Conservation (phyloP, 75 land plant genomes). For the Pinus tabuliformis region DNA sequence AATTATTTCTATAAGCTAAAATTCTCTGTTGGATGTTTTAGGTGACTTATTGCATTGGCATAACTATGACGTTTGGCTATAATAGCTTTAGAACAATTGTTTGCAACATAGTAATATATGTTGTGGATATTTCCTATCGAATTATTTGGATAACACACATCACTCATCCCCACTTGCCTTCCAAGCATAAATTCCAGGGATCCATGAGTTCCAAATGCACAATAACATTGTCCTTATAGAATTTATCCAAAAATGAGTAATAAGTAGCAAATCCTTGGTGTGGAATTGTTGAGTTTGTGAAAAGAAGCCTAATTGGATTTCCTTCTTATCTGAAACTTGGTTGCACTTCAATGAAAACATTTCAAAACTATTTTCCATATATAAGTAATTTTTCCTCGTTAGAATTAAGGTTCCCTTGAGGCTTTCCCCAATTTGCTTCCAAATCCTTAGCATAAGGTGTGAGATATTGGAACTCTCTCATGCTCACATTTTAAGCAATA, state of each 20-base stretch:
- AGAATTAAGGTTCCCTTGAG: slow-evolving; percentile 95
- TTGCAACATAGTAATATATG: slow-evolving; percentile 97
- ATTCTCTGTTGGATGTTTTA: slow-evolving; percentile 99
- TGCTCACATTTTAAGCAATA: slow-evolving; percentile 87
- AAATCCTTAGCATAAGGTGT: slow-evolving; percentile 85
- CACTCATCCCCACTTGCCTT: slow-evolving; percentile 99
- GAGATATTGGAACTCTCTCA: slow-evolving; percentile 80
- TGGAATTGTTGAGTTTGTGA: slow-evolving; percentile 98
- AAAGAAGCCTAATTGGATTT: slow-evolving; percentile 96
- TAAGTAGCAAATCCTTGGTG: slow-evolving; percentile 99
- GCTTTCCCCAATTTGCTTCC: slow-evolving; percentile 98
- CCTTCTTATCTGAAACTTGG: slow-evolving; percentile 99
- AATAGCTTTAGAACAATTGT: slow-evolving; percentile 99
- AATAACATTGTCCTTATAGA: slow-evolving; percentile 91
- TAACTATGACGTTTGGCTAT: slow-evolving; percentile 97
- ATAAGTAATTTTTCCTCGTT: slow-evolving; percentile 94
- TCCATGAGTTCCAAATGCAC: slow-evolving; percentile 98
- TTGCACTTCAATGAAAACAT: slow-evolving; percentile 96
- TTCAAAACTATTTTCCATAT: slow-evolving; percentile 97
- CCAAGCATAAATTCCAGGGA: slow-evolving; percentile 99
- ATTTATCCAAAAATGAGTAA: slow-evolving; percentile 91
- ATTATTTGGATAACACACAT: slow-evolving; percentile 93
- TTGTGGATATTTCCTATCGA: slow-evolving; percentile 98
- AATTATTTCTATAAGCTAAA: slow-evolving; percentile 97
- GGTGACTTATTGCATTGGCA: slow-evolving; percentile 97